These are phyloP conservation scores for Cystofilobasidium bisporidii DNA, from an alignment of 768 basidiomycete species.

Conservation along the genomic window DNA sequence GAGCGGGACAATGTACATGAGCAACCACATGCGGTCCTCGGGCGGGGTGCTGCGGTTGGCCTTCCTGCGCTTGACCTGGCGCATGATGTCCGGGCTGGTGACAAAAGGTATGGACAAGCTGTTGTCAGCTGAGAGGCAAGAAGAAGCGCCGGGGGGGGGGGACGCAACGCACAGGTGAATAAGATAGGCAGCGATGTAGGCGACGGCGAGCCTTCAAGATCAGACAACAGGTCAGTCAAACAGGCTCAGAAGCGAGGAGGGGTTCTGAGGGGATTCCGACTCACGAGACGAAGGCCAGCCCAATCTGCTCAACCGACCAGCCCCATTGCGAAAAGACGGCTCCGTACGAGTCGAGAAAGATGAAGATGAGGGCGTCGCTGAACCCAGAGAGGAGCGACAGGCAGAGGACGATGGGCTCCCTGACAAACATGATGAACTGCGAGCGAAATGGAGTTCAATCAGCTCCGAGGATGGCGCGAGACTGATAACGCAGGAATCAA, in stretches of 20 bases:
- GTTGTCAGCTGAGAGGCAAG: too few species aligned
- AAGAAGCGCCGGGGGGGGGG: too few species aligned
- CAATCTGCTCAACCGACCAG: conserved; percentile 33
- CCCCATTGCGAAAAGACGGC: conserved; percentile 35
- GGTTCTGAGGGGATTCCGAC: too few species aligned
- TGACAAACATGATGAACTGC: not conserved
- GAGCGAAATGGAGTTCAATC: too few species aligned
- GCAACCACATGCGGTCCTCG: conserved; percentile 33
- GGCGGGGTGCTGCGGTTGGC: conserved; percentile 32
- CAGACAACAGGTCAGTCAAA: too few species aligned
- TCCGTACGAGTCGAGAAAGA: conserved; percentile 35
- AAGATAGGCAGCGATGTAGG: conserved; percentile 35
- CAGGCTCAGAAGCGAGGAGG: too few species aligned
- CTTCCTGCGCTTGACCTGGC: conserved; percentile 26
- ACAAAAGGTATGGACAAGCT: too few species aligned
- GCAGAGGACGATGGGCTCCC: conserved; percentile 37
- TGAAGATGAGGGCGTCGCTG: conserved; percentile 38
- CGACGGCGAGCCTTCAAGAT: conserved; percentile 33
- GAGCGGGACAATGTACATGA: conserved; percentile 4
- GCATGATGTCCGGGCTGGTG: conserved; percentile 30
- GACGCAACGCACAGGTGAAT: conserved; percentile 30
- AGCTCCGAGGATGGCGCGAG: too few species aligned
- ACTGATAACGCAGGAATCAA: too few species aligned
- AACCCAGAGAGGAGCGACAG: conserved; percentile 38
- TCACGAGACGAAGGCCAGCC: conserved; percentile 34